phyloP scores from a whole-genome alignment of 495 filamentous ascomycete genomes.

The Sordaria brevicollis region DNA sequence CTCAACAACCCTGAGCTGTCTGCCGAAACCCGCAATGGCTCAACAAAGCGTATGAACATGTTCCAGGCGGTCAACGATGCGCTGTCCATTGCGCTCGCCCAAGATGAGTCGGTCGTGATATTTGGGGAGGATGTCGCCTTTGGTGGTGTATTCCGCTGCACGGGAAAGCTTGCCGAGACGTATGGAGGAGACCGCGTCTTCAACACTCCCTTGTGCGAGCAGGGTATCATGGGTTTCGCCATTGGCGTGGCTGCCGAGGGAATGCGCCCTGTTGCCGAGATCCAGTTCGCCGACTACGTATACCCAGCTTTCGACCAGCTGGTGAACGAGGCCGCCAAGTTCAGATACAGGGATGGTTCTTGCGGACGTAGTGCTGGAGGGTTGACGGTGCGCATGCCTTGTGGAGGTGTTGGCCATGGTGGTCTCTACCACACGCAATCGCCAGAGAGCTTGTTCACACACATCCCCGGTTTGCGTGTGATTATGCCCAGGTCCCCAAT shows the following conservation, averaged over 20 bases:
- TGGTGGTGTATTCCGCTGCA: slow-evolving; percentile 93
- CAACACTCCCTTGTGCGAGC: slow-evolving; percentile 90
- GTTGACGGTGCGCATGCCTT: slow-evolving; percentile 88
- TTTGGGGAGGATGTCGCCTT: slow-evolving; percentile 98
- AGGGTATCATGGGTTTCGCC: slow-evolving; percentile 90
- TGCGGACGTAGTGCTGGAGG: slow-evolving; percentile 62
- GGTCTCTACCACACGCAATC: slow-evolving; percentile 93
- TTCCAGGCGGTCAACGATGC: slow-evolving; percentile 91
- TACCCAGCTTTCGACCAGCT: slow-evolving; percentile 96
- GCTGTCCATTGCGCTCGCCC: slow-evolving; percentile 66
- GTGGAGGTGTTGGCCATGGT: slow-evolving; percentile 90
- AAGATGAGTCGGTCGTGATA: slow-evolving; percentile 75
- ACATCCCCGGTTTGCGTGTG: slow-evolving; percentile 81
- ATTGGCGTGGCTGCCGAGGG: slow-evolving; percentile 85
- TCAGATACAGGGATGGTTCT: slow-evolving; percentile 72
- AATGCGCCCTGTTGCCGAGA: slow-evolving; percentile 88
- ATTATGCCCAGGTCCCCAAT: slow-evolving; percentile 83
- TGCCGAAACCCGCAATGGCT: slow-evolving; percentile 50
- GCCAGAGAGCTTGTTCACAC: slow-evolving; percentile 85
- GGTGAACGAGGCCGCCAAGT: slow-evolving; percentile 94
- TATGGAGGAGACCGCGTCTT: slow-evolving; percentile 88
- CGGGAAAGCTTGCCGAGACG: slow-evolving; percentile 74
- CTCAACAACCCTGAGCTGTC: slow-evolving; percentile 57
- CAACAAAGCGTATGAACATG: slow-evolving; percentile 78
- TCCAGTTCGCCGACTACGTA: slow-evolving; percentile 97